Conservation (phyloP, 2,329 filamentous ascomycete species). For the Fusarium abutilonis region DNA sequence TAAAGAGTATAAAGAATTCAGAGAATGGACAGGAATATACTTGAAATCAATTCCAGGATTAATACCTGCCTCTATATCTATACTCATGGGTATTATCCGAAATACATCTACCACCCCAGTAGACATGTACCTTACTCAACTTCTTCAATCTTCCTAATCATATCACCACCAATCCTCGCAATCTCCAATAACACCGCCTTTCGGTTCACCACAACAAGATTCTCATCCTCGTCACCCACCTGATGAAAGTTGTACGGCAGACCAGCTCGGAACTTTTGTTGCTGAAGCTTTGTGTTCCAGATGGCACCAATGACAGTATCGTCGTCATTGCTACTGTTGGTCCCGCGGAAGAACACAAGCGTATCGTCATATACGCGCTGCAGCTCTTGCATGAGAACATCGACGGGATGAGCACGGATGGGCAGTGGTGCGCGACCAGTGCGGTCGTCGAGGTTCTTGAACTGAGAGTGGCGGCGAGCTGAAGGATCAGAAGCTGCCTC, state of each 20-base stretch:
- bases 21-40: not conserved
- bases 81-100: conserved; percentile 27
- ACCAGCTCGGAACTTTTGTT: conserved; percentile 74
- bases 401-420: conserved; percentile 68
- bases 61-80: conserved; percentile 23
- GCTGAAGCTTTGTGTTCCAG: conserved; percentile 66
- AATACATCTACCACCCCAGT: not conserved
- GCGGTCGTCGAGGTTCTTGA: conserved; percentile 81
- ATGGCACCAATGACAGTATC: conserved; percentile 65
- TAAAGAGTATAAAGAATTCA: too few species aligned
- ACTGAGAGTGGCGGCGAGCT: conserved; percentile 61
- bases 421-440: conserved; percentile 57
- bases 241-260: conserved; percentile 68
- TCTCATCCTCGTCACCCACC: conserved; percentile 52
- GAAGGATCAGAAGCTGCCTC: conserved; percentile 51
- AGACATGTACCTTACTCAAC: conserved; percentile 32
- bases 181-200: conserved; percentile 77
- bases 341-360: conserved; percentile 82
- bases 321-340: conserved; percentile 53
- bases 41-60: not conserved
- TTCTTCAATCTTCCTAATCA: conserved; percentile 74
- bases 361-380: conserved; percentile 71
- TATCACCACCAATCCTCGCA: conserved; percentile 70
- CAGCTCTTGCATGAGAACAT: conserved; percentile 74
- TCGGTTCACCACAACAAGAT: conserved; percentile 71